These are phyloP conservation scores for Parastagonospora nodorum DNA, from an alignment of 2,329 filamentous ascomycete genomes.

Conservation along the genomic window DNA sequence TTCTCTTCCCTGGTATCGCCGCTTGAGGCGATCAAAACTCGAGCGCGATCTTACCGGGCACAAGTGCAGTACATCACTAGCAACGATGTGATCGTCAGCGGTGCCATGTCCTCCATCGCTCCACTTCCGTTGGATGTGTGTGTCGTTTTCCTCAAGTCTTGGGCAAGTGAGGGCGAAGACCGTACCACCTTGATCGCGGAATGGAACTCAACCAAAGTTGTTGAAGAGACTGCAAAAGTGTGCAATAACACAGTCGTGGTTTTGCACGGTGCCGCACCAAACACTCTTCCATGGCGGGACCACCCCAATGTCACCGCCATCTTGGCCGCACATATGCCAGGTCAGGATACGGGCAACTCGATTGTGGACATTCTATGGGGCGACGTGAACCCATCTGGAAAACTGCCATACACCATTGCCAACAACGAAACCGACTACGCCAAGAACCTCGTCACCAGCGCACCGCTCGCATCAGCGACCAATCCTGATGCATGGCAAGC, in stretches of 20 bases:
- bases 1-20: slow-evolving; percentile 48
- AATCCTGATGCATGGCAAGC: slow-evolving; percentile 51
- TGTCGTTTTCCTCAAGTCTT: slow-evolving; percentile 64
- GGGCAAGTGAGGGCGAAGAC: slow-evolving; percentile 52
- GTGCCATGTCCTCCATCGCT: slow-evolving; percentile 25
- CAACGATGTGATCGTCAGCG: slow-evolving; percentile 42
- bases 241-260: slow-evolving; percentile 59
- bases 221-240: slow-evolving; percentile 48
- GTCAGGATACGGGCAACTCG: slow-evolving; percentile 47
- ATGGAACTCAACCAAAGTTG: slow-evolving; percentile 48
- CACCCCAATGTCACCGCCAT: slow-evolving; percentile 50
- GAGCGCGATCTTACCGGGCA: slow-evolving; percentile 28
- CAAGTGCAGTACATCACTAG: slow-evolving; percentile 55
- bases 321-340: slow-evolving; percentile 47
- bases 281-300: slow-evolving; percentile 47
- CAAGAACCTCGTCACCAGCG: slow-evolving; percentile 44
- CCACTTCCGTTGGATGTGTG: slow-evolving; percentile 51
- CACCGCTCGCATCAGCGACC: slow-evolving; percentile 33
- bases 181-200: slow-evolving; percentile 46
- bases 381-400: slow-evolving; percentile 74
- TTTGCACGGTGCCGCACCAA: slow-evolving; percentile 47
- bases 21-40: slow-evolving; percentile 48
- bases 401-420: slow-evolving; percentile 84
- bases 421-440: slow-evolving; percentile 70
- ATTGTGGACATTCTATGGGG: slow-evolving; percentile 66